These are phyloP conservation scores for Podaxis carcinomalis DNA, from an alignment of 768 basidiomycete genomes.

Conservation along the genomic window DNA sequence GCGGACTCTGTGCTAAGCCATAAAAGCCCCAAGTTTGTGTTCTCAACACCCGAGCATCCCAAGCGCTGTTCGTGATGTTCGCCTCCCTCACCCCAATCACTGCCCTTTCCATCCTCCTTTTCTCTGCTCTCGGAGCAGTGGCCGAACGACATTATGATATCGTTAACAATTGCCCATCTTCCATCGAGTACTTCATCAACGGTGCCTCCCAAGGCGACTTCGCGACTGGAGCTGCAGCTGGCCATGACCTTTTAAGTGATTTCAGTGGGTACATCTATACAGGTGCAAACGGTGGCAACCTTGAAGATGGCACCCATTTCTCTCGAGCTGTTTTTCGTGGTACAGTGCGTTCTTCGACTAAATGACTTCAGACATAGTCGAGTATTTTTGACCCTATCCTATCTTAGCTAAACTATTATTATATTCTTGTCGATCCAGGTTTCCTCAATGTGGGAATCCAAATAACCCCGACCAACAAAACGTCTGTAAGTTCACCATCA, in stretches of 20 bases:
- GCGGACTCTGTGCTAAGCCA: neutral
- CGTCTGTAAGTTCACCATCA: neutral
- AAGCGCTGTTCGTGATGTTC: neutral
- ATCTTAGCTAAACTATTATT: constrained; percentile 23
- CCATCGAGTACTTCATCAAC: constrained; percentile 11
- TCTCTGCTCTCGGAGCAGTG: neutral
- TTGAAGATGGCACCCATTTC: neutral
- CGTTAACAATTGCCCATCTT: neutral
- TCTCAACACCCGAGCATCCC: neutral
- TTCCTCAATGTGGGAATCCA: constrained; percentile 24
- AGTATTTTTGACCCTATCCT: neutral
- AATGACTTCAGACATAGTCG: neutral
- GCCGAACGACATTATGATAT: constrained; percentile 5
- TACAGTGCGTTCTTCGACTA: constrained; percentile 5
- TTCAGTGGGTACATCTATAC: neutral
- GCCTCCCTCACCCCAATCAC: neutral
- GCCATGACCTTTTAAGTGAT: neutral
- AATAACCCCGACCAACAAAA: constrained; percentile 16
- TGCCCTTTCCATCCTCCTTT: neutral
- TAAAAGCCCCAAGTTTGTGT: neutral
- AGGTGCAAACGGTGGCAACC: neutral
- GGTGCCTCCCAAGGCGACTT: constrained; percentile 14
- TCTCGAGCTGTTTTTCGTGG: constrained; percentile 13
- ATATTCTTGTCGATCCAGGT: constrained; percentile 22
- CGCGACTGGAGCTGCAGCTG: constrained; percentile 10